Base-by-base conservation (phyloP, 805 yeast genomes). In the Kluyveromyces dobzhanskii region DNA sequence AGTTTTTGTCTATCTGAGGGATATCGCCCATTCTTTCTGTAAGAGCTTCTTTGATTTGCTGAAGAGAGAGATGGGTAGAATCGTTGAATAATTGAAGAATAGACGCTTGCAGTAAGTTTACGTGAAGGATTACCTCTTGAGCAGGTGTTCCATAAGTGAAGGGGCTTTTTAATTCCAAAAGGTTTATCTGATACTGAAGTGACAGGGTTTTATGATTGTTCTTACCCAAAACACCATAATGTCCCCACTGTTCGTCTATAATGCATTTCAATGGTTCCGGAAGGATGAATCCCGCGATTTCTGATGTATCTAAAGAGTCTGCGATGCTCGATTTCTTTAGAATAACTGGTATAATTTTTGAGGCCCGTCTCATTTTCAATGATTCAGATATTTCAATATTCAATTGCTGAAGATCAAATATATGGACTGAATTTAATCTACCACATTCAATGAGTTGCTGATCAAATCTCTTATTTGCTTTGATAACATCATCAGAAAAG, bases 61-160 rank as follows among this genome's bases (percentile, higher is more conserved):
- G 32, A 4, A 48, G 39, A 1, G 46, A 37, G 6, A 53, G 14
- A 4, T 21, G 32, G 12, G 43, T 47, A 6, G 7, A 14, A 1
- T 51, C 49, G 39, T 57, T 54, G 38, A 56, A 56, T 25, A 49
- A 38, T 10, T 43, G 37, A 12, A 59, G 37, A 1, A 57, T 49
- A 32, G 50, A 43, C 2, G 58, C 47, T 39, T 59, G 64, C 28
- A 44, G 45, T 17, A 57, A 29, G 1, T 55, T 55, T 12, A 59
- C 33, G 26, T 54, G 55, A 13, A 59, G 42, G 5, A 31, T 29
- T 13, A 59, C 39, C 10, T 12, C 10, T n/a, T 14, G 6, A 16
- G 17, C 13, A 4, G n/a, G 12, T 4, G 13, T 17, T 17, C 37
- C 30, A n/a, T 48, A 21, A 12, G 3, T 35, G 35, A 41, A 55